Evolutionary conservation across 2,329 filamentous ascomycete genomes (phyloP), one percentile per base, ranked within the genome.

Genomic region (Diaporthe nobilis): DNA sequence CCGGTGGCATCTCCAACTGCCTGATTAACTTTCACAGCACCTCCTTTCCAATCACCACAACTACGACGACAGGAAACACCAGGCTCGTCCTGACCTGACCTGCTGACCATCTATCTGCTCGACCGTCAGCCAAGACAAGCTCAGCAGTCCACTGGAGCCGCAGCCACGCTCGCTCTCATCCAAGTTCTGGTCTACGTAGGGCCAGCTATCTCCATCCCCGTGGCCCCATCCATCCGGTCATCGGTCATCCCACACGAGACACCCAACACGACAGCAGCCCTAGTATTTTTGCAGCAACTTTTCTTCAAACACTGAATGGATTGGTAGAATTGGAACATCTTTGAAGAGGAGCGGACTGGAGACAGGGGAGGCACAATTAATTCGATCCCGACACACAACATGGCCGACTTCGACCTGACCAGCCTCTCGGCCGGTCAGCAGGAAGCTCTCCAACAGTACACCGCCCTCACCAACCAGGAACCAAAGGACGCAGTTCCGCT

Each of bases 401-500:
- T 89, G 83, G 84, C 87, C 17, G 88, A 88, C 74, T 80, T 90
- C 76, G 92, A 94, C 83, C 88, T 94, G 80, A 89, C 89, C 80
- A 89, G 92, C 84, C 92, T 98, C 81, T 94, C 93, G 70, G 86
- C 92, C 78, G 90, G 90, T 79, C 95, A 98, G 87, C 95, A 95
- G 84, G 90, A 93, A 71, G 94, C 95, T 63, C 90, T 99, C 37
- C 93, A 98, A 80, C 96, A 98, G 81, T 98, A 95, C 84, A 95
- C 93, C 22, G 90, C 94, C 71, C 94, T 99, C 70, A 98, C 97
- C 37, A 92, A 96, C 80, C 95, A 98, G 84, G 93, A 95, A 31
- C 84, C 92, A 60, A 89, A 91, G 58, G 92, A 94, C 75, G 95
- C 97, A 2, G 88, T 98, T 67, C 92, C 94, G 1, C 84, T 99